Base-by-base conservation (phyloP, 202 grass and related monocot species). In the Eragrostis tef region DNA sequence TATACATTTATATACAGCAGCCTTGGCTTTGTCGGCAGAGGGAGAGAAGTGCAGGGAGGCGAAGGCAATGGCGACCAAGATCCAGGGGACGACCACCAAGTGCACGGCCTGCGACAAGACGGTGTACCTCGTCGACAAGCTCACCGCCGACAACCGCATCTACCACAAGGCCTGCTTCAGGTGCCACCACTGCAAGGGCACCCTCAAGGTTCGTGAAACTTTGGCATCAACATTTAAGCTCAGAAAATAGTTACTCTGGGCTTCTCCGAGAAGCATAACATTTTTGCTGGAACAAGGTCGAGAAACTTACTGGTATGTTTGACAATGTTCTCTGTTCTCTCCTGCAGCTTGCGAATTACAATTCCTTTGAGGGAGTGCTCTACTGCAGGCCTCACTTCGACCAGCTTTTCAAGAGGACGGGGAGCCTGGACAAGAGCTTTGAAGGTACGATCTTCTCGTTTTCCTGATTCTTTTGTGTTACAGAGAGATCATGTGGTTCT, bases 151-250 rank as follows among this genome's bases (percentile, higher is more conserved):
- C 74, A 95, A 93, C 85, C 84, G 92, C 26, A 60, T 99, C 83
- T 99, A 93, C 86, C 96, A 99, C 87, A 99, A 95, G 90, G 93
- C 90, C n/a, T 99, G 96, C 80, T 99, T 99, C 81, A 71, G 96
- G 53, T 99, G 96, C 89, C 96, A 99, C 93, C 96, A 99, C 78
- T 99, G 95, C 92, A 95, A 85, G 74, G 92, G 96, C 26, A 98
- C 96, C 59, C 87, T 98, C 71, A 98, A 98, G 92, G 96, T 98
- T 64, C 14, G 1, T 0, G 0, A 25, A 29, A 9, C 44, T 48
- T 42, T 25, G 19, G 52, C 52, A 56, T 58, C 51, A 2, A 49
- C 24, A 51, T 45, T 39, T 11, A n/a, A n/a, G 21, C 36, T 66
- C 46, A 25, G 5, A 0, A 22, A 19, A 68, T 11, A 12, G 19